Evolutionary conservation across 2,329 filamentous ascomycete species (phyloP).

Genomic region (Diplodia intermedia): DNA sequence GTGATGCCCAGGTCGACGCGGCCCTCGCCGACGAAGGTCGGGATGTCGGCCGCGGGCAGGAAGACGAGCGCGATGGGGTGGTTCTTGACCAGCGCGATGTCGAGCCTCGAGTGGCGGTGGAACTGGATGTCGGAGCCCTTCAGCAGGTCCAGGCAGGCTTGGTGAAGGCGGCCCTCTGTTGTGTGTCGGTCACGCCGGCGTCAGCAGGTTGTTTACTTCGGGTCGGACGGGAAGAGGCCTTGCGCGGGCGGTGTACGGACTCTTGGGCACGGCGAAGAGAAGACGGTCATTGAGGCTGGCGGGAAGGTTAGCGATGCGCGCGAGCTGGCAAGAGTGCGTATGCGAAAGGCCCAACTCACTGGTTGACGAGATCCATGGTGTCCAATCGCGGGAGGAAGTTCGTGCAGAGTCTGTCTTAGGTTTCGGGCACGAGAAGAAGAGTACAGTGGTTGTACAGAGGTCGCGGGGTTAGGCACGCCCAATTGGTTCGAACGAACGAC

Average conservation of each 20-base stretch:
- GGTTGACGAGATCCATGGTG: slow-evolving; percentile 51
- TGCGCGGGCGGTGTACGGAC: slow-evolving; percentile 61
- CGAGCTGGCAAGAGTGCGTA: not conserved
- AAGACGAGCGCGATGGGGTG: slow-evolving; percentile 94
- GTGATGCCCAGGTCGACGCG: slow-evolving; percentile 94
- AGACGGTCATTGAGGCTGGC: slow-evolving; percentile 86
- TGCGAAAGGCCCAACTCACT: slow-evolving; percentile 42
- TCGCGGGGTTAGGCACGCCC: not conserved
- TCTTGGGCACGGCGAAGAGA: slow-evolving; percentile 98
- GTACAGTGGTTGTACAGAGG: not conserved
- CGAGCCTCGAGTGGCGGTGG: slow-evolving; percentile 89
- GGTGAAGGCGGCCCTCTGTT: slow-evolving; percentile 89
- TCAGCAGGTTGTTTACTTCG: slow-evolving; percentile 16
- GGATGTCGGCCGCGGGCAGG: slow-evolving; percentile 95
- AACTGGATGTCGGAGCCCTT: slow-evolving; percentile 96
- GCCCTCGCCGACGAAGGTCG: slow-evolving; percentile 95
- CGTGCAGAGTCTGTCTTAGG: slow-evolving; percentile 19
- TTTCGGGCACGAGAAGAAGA: not conserved
- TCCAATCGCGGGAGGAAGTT: not conserved
- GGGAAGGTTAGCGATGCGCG: slow-evolving; percentile 46
- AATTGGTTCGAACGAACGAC: slow-evolving; percentile 14
- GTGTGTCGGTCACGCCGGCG: slow-evolving; percentile 19
- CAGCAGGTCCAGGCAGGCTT: slow-evolving; percentile 86
- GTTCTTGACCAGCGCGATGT: slow-evolving; percentile 98
- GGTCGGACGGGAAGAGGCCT: slow-evolving; percentile 6